Percentiles rank a stretch among this genome's conserved stretches.
phyloP scores from a whole-genome alignment of 805 yeast genomes.

The Metschnikowia similis region DNA sequence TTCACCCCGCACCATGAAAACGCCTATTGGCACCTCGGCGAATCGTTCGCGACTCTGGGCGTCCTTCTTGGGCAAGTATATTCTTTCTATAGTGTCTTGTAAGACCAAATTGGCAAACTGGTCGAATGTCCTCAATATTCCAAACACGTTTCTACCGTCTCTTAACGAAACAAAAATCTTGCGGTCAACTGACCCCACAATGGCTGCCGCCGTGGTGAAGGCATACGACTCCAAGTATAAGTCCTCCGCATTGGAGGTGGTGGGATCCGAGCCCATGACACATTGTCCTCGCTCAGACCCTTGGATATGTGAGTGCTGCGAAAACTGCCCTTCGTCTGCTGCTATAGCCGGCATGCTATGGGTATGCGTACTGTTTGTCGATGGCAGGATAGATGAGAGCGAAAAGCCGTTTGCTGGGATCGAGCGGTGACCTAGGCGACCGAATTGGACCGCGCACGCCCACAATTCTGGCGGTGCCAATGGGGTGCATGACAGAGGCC shows the following conservation, averaged over 20 bases:
- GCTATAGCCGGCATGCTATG: conserved; percentile 9
- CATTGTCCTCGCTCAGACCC: conserved; percentile 1
- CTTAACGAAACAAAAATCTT: conserved; percentile 79
- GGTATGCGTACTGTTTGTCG: not conserved
- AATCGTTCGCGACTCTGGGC: conserved; percentile 45
- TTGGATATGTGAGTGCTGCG: conserved; percentile 2
- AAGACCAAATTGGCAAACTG: conserved; percentile 90
- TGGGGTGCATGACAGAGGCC: not conserved
- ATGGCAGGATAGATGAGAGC: not conserved
- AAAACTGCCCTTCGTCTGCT: conserved; percentile 5
- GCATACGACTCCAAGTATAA: conserved; percentile 75
- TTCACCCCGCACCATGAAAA: conserved; percentile 90
- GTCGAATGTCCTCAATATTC: conserved; percentile 90
- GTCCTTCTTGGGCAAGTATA: conserved; percentile 48
- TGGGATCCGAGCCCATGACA: not conserved
- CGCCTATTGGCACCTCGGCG: conserved; percentile 77
- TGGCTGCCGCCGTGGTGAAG: conserved; percentile 86
- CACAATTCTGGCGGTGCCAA: not conserved
- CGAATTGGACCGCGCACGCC: conserved; percentile 2
- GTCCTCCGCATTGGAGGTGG: conserved; percentile 43
- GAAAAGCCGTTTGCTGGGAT: not conserved
- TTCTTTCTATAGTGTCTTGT: conserved; percentile 86
- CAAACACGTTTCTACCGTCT: conserved; percentile 85
- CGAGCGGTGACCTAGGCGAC: not conserved
- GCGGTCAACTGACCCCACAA: conserved; percentile 79